A percentile compares a stretch with the other conserved stretches of the same genome.
These are phyloP conservation scores for Macrotyloma uniflorum DNA, from an alignment of 306 rosid species.

Conservation along the genomic window DNA sequence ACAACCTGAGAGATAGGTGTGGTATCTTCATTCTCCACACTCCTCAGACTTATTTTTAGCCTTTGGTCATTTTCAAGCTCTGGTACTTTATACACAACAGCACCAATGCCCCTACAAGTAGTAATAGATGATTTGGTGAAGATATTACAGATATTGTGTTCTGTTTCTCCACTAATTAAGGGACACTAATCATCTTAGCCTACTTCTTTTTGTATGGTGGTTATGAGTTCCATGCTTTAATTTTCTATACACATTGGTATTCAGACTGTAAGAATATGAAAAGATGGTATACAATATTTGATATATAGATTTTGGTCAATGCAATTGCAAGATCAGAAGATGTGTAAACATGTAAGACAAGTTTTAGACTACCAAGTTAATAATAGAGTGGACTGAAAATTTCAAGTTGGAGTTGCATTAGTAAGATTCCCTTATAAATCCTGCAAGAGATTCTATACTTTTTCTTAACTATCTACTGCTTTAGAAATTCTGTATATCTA, in stretches of 20 bases:
- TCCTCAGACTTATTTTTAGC: constrained; percentile 82
- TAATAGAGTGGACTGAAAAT: not conserved
- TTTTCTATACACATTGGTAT: not conserved
- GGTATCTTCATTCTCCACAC: constrained; percentile 74
- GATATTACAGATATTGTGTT: not conserved
- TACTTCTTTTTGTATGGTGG: not conserved
- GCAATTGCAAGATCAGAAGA: constrained; percentile 18
- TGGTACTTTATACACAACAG: constrained; percentile 70
- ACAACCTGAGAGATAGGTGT: constrained; percentile 70
- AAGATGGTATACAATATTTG: not conserved
- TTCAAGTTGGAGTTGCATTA: no score
- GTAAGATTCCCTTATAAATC: no score
- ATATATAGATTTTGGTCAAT: no score
- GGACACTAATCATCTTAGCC: not conserved
- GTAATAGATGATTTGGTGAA: no score
- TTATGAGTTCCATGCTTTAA: not conserved
- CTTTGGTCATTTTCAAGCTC: constrained; percentile 64
- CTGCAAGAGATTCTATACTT: no score
- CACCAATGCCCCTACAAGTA: constrained; percentile 80
- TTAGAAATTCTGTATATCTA: not conserved
- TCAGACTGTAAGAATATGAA: not conserved
- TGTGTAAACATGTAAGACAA: constrained; percentile 9
- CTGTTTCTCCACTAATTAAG: not conserved
- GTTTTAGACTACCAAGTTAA: not conserved
- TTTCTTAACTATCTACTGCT: no score